A percentile compares a stretch with the other conserved stretches of the same genome.
Evolutionary conservation across 371 early-diverging fungal genomes (phyloP).

Genomic region (Mortierella sp.): DNA sequence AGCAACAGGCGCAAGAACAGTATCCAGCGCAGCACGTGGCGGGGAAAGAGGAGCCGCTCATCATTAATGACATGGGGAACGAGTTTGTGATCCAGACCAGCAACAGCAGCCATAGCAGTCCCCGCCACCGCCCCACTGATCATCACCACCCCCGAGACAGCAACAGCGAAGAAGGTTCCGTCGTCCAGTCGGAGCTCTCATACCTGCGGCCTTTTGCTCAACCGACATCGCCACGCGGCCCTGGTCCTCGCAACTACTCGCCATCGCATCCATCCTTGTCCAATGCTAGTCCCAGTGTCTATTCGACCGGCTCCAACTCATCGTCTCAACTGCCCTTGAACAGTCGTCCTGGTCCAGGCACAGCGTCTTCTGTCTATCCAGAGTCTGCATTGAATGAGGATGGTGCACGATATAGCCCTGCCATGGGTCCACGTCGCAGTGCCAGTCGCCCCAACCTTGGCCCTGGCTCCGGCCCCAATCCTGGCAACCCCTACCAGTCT

Average conservation of each 20-base stretch:
- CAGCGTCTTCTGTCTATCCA: slow-evolving; percentile 2
- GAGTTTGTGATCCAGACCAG: slow-evolving; percentile 36
- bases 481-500: slow-evolving; percentile 18
- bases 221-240: slow-evolving; percentile 10
- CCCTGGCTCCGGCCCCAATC: slow-evolving; percentile 7
- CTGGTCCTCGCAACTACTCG: background rate
- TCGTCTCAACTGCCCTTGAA: slow-evolving; percentile 2
- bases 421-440: too few species aligned
- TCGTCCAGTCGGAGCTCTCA: slow-evolving; percentile 18
- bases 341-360: slow-evolving; percentile 6
- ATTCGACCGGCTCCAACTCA: background rate
- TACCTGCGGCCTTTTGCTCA: slow-evolving; percentile 5
- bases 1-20: background rate
- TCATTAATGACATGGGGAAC: slow-evolving; percentile 31
- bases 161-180: slow-evolving; percentile 18
- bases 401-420: too few species aligned
- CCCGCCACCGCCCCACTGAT: background rate
- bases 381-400: too few species aligned
- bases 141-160: background rate
- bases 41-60: background rate
- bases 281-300: background rate
- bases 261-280: background rate
- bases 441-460: background rate
- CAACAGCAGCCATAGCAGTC: slow-evolving; percentile 2
- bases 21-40: background rate